Evolutionary conservation across 768 basidiomycete species (phyloP).

Genomic region (Mrakia gelida): DNA sequence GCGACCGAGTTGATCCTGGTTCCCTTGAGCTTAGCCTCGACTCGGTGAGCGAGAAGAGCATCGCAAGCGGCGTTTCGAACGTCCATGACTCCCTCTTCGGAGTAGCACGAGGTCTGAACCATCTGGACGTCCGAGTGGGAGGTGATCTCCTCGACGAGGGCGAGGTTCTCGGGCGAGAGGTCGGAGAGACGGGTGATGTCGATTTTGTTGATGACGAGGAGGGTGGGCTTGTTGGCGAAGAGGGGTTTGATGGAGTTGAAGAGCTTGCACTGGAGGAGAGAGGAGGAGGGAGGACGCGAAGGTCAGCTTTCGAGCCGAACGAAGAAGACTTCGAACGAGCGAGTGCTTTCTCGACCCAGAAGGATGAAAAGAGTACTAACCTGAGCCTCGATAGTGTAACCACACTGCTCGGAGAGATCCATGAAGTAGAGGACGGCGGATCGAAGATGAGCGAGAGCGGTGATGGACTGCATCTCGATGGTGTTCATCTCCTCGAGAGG

Average conservation of each 20-base stretch:
- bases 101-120: slow-evolving; percentile 86
- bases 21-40: slow-evolving; percentile 89
- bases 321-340: background rate
- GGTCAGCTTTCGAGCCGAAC: slow-evolving; percentile 22
- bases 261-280: slow-evolving; percentile 71
- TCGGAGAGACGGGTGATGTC: slow-evolving; percentile 87
- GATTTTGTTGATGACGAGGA: slow-evolving; percentile 97
- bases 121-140: slow-evolving; percentile 61
- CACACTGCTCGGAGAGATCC: slow-evolving; percentile 98
- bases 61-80: slow-evolving; percentile 95
- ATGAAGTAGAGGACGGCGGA: slow-evolving; percentile 95
- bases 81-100: slow-evolving; percentile 96
- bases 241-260: slow-evolving; percentile 99
- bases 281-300: slow-evolving; percentile 13
- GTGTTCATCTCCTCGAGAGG: slow-evolving; percentile 99
- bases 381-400: slow-evolving; percentile 94
- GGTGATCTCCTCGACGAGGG: slow-evolving; percentile 83
- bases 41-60: slow-evolving; percentile 86
- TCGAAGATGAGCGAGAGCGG: slow-evolving; percentile 92
- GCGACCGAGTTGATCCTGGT: slow-evolving; percentile 85
- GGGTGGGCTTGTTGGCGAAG: slow-evolving; percentile 83
- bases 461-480: slow-evolving; percentile 99
- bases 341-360: no score
- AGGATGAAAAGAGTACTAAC: slow-evolving; percentile 48
- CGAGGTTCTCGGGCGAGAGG: slow-evolving; percentile 66